Percentiles rank a stretch among this genome's conserved stretches.
These are phyloP conservation scores for Bauhinia variegata DNA, from an alignment of 306 rosid genomes.

Conservation along the genomic window DNA sequence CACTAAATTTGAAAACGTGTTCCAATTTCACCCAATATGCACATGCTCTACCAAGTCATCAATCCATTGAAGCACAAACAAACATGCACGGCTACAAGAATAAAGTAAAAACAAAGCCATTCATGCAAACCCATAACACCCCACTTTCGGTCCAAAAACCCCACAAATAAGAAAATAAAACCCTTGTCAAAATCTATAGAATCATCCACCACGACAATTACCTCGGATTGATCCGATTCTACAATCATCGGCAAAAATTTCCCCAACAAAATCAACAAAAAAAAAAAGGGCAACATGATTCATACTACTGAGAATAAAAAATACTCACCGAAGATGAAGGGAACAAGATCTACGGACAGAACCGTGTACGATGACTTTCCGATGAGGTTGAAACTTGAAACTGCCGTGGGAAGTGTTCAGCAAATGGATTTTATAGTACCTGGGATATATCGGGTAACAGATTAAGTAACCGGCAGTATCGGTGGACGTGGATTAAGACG, in stretches of 20 bases:
- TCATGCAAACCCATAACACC: neutral
- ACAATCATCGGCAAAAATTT: slow-evolving; percentile 16
- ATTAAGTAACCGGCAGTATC: slow-evolving; percentile 49
- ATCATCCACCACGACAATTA: neutral
- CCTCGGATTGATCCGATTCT: slow-evolving; percentile 3
- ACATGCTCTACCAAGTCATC: slow-evolving; percentile 11
- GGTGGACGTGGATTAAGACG: slow-evolving; percentile 40
- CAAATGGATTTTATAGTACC: neutral
- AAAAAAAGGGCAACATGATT: neutral
- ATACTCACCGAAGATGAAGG: slow-evolving; percentile 36
- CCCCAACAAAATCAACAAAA: neutral
- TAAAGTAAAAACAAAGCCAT: neutral
- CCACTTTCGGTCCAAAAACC: slow-evolving; percentile 15
- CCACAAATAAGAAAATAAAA: neutral
- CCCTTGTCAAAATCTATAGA: neutral
- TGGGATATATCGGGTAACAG: slow-evolving; percentile 26
- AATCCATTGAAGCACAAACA: slow-evolving; percentile 18
- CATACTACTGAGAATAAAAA: neutral
- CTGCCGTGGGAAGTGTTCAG: neutral
- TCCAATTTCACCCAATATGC: slow-evolving; percentile 6
- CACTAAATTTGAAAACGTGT: neutral
- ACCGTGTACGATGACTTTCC: slow-evolving; percentile 37
- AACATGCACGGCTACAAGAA: neutral
- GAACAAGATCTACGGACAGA: slow-evolving; percentile 39
- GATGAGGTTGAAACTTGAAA: slow-evolving; percentile 47